A percentile compares a stretch with the other conserved stretches of the same genome.
Conservation (phyloP, 306 rosid genomes). For the Aeschynomene evenia region DNA sequence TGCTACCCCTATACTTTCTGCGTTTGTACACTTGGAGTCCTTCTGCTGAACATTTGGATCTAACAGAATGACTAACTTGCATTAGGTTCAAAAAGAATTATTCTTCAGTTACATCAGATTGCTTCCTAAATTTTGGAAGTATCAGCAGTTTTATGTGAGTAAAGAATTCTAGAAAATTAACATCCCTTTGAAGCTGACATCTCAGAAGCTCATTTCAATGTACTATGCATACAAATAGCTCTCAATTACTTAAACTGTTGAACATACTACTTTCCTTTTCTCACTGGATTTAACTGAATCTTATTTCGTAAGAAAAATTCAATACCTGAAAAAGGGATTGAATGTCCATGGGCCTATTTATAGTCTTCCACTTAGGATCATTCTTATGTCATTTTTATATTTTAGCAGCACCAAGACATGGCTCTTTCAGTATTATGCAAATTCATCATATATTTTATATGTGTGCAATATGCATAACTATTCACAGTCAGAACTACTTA, state of each 20-base stretch:
- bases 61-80: conserved; percentile 16
- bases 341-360: not conserved
- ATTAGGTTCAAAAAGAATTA: conserved; percentile 9
- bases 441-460: conserved; percentile 11
- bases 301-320: not conserved
- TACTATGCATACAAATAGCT: not conserved
- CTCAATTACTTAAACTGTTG: conserved; percentile 9
- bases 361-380: not conserved
- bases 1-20: too few species aligned
- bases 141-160: conserved; percentile 4
- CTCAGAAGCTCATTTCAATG: conserved; percentile 2
- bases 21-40: too few species aligned
- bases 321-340: not conserved
- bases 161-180: not conserved
- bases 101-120: not conserved
- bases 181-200: conserved; percentile 9
- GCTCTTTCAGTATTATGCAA: conserved; percentile 1
- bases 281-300: not conserved
- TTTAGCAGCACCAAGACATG: not conserved
- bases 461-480: not conserved
- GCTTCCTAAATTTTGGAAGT: not conserved
- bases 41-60: too few species aligned
- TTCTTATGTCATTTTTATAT: not conserved
- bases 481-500: conserved; percentile 9
- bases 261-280: conserved; percentile 2